Base-by-base conservation (phyloP, 2,329 filamentous ascomycete species). In the Triangularia verruculosa region DNA sequence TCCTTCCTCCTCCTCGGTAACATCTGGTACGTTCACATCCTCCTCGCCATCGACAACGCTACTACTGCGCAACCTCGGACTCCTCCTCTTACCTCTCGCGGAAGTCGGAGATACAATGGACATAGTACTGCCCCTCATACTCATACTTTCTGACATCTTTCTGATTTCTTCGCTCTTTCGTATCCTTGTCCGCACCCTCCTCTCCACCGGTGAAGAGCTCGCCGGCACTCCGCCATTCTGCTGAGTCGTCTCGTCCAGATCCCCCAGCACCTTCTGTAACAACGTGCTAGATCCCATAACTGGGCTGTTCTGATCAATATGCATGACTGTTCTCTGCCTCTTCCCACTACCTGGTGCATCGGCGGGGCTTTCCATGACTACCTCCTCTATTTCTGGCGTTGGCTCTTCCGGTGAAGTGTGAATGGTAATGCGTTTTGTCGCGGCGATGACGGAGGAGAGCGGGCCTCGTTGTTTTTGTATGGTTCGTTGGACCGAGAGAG, bases 321-420 rank as follows among this genome's bases (percentile, higher is more conserved):
- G 73, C 12, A 82, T 68, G 17, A 71, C 73, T 13, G 83, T 70
- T 3, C 71, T 76, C 25, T 79, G 78, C 57, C 83, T 75, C 8
- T 78, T 79, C 1, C 84, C 85, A 66, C 83, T 86, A 2, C 84
- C 85, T 0, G 84, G 85, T 13, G 83, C 83, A 67, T 82, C 72
- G 8, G 69, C 74, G 0, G 86, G 85, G 62, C 83, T 86, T 69
- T 87, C 83, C 34, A 74, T 76, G 13, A 85, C 77, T 69, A 83
- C 80, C 56, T 83, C 79, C 57, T 57, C 56, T 15, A 58, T 52
- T 17, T 55, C 13, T 22, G 32, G 13, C 54, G 43, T 28, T 28
- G 39, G 6, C 12, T 24, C 32, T 20, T 22, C 28, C 24, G 66
- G 63, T 4, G 64, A 65, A 12, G 62, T 59, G 59, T 64, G 54